Percentiles rank a stretch among this genome's conserved stretches.
These are phyloP conservation scores for Fibroporia radiculosa DNA, from an alignment of 768 basidiomycete species.

Conservation along the genomic window DNA sequence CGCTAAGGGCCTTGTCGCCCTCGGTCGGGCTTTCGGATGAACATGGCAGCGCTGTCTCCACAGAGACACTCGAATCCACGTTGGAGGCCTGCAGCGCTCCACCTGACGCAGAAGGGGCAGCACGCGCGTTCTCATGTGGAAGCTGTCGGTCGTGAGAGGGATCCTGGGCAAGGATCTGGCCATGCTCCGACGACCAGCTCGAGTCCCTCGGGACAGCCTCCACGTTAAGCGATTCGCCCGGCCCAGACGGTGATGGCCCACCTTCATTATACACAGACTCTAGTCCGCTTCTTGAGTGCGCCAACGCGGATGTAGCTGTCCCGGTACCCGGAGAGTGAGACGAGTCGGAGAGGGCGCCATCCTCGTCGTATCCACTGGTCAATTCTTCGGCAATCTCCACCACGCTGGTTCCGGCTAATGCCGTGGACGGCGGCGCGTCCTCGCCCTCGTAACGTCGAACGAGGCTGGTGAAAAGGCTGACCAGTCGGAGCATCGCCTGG, in stretches of 20 bases:
- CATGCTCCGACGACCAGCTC: neutral
- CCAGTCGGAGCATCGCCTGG: constrained; percentile 39
- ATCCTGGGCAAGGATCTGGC: neutral
- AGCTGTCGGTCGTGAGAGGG: neutral
- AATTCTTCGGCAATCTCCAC: neutral
- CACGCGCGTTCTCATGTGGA: neutral
- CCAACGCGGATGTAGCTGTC: neutral
- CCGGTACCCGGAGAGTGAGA: neutral
- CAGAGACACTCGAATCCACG: neutral
- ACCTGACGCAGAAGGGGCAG: neutral
- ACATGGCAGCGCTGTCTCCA: neutral
- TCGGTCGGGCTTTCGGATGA: too few relatives aligned
- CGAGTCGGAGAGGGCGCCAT: neutral
- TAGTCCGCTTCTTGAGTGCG: neutral
- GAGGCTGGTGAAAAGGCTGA: constrained; percentile 33
- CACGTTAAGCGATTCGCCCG: neutral
- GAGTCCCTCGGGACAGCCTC: neutral
- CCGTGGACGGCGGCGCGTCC: neutral
- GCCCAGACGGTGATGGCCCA: neutral
- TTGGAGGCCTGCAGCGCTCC: neutral
- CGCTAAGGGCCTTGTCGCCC: neutral
- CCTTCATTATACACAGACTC: neutral
- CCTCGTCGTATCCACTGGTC: neutral
- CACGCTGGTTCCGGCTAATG: neutral
- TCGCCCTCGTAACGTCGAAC: neutral